Evolutionary conservation across 176 grass and related monocot species (phyloP).

Genomic region (Guadua angustifolia): DNA sequence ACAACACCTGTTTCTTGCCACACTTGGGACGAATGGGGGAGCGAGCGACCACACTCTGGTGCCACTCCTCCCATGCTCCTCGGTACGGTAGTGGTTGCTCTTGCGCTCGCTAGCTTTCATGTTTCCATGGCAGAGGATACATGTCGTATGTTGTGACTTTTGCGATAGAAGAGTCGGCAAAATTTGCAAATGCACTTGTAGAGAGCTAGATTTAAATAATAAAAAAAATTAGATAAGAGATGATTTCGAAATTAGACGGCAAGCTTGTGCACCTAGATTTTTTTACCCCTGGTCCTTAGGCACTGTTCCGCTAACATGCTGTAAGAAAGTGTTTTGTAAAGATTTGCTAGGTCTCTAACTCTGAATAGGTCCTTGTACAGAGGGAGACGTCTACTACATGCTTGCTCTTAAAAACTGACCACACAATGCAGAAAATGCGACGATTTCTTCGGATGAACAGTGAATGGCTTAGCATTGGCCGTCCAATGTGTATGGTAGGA

Average conservation of each 20-base stretch:
- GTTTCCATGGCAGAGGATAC: no score
- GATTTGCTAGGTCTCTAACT: background rate
- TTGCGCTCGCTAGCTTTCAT: no score
- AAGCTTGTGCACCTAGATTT: background rate
- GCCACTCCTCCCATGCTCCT: no score
- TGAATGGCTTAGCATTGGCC: constrained; percentile 23
- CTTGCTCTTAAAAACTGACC: background rate
- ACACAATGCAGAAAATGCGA: background rate
- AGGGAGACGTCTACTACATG: background rate
- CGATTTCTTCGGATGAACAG: background rate
- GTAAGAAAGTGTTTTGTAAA: background rate
- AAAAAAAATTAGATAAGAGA: no score
- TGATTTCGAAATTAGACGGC: background rate
- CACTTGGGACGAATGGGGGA: no score
- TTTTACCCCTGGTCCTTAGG: background rate
- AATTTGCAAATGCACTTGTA: no score
- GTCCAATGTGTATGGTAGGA: constrained; percentile 23
- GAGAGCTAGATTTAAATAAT: no score
- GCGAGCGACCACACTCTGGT: no score
- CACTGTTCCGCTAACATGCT: background rate
- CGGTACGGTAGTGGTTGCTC: no score
- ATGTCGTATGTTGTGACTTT: no score
- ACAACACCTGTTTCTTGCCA: no score
- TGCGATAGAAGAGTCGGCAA: no score
- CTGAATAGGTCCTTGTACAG: background rate